Base-by-base conservation (phyloP, 1,284 basidiomycete genomes). In the Naganishia albida region DNA sequence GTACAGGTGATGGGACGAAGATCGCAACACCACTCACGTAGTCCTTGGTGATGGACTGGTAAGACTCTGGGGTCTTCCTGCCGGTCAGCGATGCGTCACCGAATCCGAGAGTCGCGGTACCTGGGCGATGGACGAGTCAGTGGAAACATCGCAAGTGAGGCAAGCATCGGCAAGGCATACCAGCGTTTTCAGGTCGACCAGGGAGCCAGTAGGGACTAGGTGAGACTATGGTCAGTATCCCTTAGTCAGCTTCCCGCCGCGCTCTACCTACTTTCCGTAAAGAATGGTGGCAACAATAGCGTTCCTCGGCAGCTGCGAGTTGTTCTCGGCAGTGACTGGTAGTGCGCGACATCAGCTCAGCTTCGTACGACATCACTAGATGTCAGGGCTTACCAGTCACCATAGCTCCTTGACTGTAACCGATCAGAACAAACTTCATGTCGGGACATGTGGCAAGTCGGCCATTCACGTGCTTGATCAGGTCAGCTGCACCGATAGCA, bases 371-470 rank as follows among this genome's bases (percentile, higher is more conserved):
- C 8, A 7, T 20, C 7, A 38, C n/a, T n/a, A 12, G 10, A 23
- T 48, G 40, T 10, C 6, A 56, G 40, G 46, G 49, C 57, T 39
- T 20, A 50, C 57, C 46, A 18, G 46, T 60, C 6, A 60, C 57
- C 57, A 56, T 56, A 18, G 54, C 54, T 23, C 62, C 62, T 51
- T 63, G 62, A 7, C 25, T 46, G 43, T 63, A 63, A 2, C 62
- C 62, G 34, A 63, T 49, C 43, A 63, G 40, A 26, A 63, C 62
- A 18, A 63, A 63, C 38, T 63, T 54, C 18, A 52, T 63, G 26
- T 55, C 38, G 25, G 62, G 62, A 38, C 62, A 63, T 16, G 42
- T 48, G 7, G 38, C 25, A 13, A 53, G 52, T 15, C 42, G 38
- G 44, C 26, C 34, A 18, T 49, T 44, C 34, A 63, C 62, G 20